Base-by-base conservation (phyloP, 371 early-diverging fungal species). In the Apophysomyces elegans region DNA sequence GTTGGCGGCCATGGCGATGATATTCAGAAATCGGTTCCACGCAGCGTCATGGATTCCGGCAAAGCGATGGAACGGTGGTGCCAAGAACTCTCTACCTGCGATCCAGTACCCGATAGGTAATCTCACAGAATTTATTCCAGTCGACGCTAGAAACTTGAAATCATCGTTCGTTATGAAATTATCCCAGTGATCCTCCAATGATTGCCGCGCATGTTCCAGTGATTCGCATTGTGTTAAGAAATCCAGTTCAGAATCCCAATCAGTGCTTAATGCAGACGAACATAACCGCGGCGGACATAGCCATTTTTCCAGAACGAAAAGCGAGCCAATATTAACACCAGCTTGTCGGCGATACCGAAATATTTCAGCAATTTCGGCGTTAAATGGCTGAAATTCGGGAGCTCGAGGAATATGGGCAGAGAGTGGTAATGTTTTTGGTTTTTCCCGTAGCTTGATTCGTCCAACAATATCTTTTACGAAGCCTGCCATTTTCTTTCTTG, bases 61-160 rank as follows among this genome's bases (percentile, higher is more conserved):
- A 39, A 59, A 77, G 12, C 58, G 50, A 36, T 64, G 65, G 43
- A 72, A 72, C 2, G 66, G 72, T 4, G 67, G 69, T 7, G 61
- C 26, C 37, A 68, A n/a, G 26, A 47, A 46, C 18, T 64, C 57
- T 7, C 62, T 47, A 0, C 73, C 75, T 41, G 84, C 69, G 0
- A 87, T 86, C 88, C 89, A 91, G 69, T 87, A 88, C 1, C 90
- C 90, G 12, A 91, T 74, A 0, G 89, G 91, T 36, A 91, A 79
- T 6, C 91, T 83, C 2, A 91, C 79, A 18, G 87, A 83, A 64
- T 90, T 90, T 36, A 91, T 68, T 0, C 90, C 89, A 7, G 77
- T 62, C 16, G 75, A 76, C 0, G 85, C 76, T 5, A 91, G 62
- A 13, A 72, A 71, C 16, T 67, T 66, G 46, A 91, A 84, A 56